Percentiles rank a stretch among this genome's conserved stretches.
Evolutionary conservation across 306 rosid genomes (phyloP).

Genomic region (Ammopiptanthus mongolicus): DNA sequence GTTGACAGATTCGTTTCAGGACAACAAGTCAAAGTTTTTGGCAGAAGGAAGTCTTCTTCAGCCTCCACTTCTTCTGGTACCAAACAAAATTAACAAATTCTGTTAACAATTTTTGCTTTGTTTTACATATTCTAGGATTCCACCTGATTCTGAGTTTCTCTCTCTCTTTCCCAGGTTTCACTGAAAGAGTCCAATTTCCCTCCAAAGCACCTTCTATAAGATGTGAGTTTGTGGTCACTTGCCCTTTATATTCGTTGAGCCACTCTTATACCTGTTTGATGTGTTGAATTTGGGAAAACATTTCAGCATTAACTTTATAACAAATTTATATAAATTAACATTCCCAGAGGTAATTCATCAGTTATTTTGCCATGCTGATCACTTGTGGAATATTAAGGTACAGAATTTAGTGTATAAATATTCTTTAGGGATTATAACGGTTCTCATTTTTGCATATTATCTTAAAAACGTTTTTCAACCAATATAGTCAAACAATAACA

Average conservation of each 20-base stretch:
- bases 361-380: neutral
- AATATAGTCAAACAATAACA: no score
- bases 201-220: slow-evolving; percentile 45
- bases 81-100: neutral
- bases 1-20: slow-evolving; percentile 87
- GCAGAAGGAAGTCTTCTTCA: slow-evolving; percentile 74
- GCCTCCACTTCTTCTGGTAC: slow-evolving; percentile 45
- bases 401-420: neutral
- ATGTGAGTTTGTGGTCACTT: slow-evolving; percentile 44
- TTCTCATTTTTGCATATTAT: no score
- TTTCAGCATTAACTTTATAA: neutral
- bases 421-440: no score
- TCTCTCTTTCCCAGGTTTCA: slow-evolving; percentile 36
- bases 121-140: slow-evolving; percentile 21
- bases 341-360: neutral
- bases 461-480: no score
- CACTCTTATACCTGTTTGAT: neutral
- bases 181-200: slow-evolving; percentile 47
- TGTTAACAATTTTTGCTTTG: neutral
- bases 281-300: neutral
- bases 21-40: slow-evolving; percentile 85
- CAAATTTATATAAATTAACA: no score
- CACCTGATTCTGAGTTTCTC: neutral
- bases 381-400: neutral
- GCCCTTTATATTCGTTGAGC: neutral